A percentile compares a stretch with the other conserved stretches of the same genome.
These are phyloP conservation scores for Diplodia sapinea DNA, from an alignment of 2,329 filamentous ascomycete species.

Conservation along the genomic window DNA sequence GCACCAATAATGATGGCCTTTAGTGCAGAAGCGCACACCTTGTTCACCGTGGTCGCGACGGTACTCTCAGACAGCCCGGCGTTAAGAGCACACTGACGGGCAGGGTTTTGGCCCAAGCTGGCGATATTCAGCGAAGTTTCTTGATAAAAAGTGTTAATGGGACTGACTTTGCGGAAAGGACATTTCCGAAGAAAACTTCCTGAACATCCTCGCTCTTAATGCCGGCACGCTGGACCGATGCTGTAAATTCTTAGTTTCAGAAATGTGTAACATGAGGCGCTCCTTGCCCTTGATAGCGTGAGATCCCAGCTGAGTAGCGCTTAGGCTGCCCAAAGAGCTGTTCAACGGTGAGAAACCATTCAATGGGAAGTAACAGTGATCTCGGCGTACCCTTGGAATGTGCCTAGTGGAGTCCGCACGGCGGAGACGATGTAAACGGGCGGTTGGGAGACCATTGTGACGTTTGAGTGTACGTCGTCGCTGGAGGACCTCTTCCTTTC, in stretches of 20 bases:
- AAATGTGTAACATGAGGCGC: constrained; percentile 33
- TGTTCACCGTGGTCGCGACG: constrained; percentile 94
- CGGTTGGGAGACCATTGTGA: too few species aligned
- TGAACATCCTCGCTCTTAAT: constrained; percentile 90
- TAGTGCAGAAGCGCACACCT: constrained; percentile 94
- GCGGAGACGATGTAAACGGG: too few species aligned
- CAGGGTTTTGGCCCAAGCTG: constrained; percentile 94
- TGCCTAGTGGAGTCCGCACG: too few species aligned
- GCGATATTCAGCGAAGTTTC: constrained; percentile 29
- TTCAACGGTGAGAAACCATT: too few species aligned
- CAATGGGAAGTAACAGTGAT: too few species aligned
- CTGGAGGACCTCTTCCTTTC: too few species aligned
- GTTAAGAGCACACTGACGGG: constrained; percentile 88
- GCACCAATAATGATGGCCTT: constrained; percentile 95
- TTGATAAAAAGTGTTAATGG: neutral
- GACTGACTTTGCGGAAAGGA: constrained; percentile 87
- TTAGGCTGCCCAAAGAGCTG: too few species aligned
- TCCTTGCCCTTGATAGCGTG: constrained; percentile 86
- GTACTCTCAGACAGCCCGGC: constrained; percentile 82
- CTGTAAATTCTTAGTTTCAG: constrained; percentile 46
- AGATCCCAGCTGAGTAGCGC: constrained; percentile 85
- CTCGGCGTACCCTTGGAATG: too few species aligned
- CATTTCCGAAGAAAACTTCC: constrained; percentile 98
- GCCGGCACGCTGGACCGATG: constrained; percentile 82
- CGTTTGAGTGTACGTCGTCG: too few species aligned